phyloP scores from a whole-genome alignment of 2,329 filamentous ascomycete species.

The Diaporthe amygdali region DNA sequence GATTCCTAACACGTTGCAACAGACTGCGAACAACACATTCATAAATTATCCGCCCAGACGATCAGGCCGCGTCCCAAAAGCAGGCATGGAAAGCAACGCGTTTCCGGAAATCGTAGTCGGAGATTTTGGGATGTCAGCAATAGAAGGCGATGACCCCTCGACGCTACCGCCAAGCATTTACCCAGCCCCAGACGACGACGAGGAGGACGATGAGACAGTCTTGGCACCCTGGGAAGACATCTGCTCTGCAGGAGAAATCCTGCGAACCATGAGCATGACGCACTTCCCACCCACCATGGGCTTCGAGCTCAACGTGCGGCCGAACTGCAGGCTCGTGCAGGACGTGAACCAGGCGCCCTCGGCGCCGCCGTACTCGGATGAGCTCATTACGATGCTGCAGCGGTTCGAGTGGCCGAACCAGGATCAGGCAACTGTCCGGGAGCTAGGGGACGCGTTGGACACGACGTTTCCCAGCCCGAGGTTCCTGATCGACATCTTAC shows the following conservation, averaged over 20 bases:
- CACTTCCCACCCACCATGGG: neutral
- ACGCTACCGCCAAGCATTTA: neutral
- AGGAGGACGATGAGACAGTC: neutral
- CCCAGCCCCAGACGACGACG: neutral
- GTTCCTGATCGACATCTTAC: neutral
- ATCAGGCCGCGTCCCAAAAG: neutral
- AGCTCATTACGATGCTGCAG: neutral
- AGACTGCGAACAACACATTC: neutral
- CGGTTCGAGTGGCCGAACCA: neutral
- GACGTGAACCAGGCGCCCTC: neutral
- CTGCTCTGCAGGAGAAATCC: neutral
- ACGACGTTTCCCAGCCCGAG: neutral
- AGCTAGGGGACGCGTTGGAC: neutral
- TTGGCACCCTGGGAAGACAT: neutral
- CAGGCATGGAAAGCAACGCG: neutral
- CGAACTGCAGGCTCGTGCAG: neutral
- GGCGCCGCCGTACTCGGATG: conserved; percentile 3
- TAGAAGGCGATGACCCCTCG: neutral
- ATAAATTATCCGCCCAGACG: neutral
- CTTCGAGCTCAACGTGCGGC: neutral
- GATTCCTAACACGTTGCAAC: neutral
- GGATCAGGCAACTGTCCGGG: neutral
- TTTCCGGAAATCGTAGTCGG: neutral
- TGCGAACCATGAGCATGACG: neutral
- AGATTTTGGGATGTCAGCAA: neutral